These are phyloP conservation scores for Pestalotiopsis sp. DNA, from an alignment of 2,329 filamentous ascomycete genomes.

Conservation along the genomic window DNA sequence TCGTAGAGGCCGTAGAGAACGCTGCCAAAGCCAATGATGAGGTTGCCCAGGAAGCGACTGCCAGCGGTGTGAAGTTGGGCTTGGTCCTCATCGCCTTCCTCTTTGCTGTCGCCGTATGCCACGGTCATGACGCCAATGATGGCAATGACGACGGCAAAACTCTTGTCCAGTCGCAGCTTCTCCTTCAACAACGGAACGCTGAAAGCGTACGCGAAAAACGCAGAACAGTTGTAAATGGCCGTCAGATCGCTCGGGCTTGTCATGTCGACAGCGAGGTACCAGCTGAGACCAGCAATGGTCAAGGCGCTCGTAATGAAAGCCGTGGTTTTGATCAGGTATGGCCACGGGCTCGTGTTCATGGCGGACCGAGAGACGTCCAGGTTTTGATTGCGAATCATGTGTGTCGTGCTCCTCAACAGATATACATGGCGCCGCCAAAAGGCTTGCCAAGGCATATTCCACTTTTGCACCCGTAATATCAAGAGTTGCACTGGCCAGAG, in stretches of 20 bases:
- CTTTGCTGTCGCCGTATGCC: constrained; percentile 79
- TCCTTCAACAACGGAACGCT: constrained; percentile 89
- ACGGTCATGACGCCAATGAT: constrained; percentile 92
- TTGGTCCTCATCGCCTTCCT: constrained; percentile 50
- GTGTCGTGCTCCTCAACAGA: constrained; percentile 56
- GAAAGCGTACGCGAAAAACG: constrained; percentile 98
- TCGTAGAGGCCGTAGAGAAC: constrained; percentile 97
- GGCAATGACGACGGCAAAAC: constrained; percentile 82
- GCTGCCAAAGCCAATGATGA: constrained; percentile 88
- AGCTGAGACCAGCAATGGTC: constrained; percentile 88
- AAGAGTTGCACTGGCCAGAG: constrained; percentile 86
- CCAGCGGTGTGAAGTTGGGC: constrained; percentile 46
- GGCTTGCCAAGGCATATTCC: constrained; percentile 74
- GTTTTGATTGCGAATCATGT: constrained; percentile 84
- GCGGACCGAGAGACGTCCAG: constrained; percentile 62
- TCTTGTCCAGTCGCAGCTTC: constrained; percentile 81
- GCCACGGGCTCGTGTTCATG: constrained; percentile 44
- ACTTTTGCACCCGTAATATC: constrained; percentile 78
- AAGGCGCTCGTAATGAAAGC: constrained; percentile 82
- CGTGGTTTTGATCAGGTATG: constrained; percentile 80
- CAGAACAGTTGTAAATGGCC: constrained; percentile 98
- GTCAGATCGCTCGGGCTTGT: constrained; percentile 93
- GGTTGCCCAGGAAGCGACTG: constrained; percentile 79
- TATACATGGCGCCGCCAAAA: constrained; percentile 76
- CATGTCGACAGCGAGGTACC: constrained; percentile 93